Conservation (phyloP, 257 asterid species). For the Verbascum thapsus region DNA sequence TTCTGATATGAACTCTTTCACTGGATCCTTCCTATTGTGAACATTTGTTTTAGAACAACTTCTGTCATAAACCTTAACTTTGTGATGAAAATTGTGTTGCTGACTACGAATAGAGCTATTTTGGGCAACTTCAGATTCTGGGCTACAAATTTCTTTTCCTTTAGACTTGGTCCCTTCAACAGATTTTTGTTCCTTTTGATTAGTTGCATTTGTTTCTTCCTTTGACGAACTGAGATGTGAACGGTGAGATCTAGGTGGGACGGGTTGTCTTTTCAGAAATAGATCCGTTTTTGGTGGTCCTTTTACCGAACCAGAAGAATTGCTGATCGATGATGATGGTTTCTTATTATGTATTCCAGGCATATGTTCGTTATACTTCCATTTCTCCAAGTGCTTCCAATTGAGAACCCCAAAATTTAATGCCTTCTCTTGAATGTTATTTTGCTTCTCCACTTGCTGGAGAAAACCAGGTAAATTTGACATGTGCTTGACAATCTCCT, state of each 20-base stretch:
- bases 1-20: slow-evolving; percentile 34
- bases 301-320: slow-evolving; percentile 38
- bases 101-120: slow-evolving; percentile 27
- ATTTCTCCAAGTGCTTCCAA: slow-evolving; percentile 83
- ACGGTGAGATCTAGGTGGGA: slow-evolving; percentile 32
- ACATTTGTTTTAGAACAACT: slow-evolving; percentile 32
- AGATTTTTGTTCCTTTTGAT: slow-evolving; percentile 34
- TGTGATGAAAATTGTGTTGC: slow-evolving; percentile 29
- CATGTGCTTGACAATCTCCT: slow-evolving; percentile 82
- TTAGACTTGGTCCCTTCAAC: slow-evolving; percentile 33
- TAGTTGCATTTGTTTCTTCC: slow-evolving; percentile 31
- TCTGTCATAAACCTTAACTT: slow-evolving; percentile 34
- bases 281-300: slow-evolving; percentile 42
- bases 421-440: slow-evolving; percentile 72
- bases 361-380: slow-evolving; percentile 79
- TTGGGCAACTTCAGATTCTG: slow-evolving; percentile 38
- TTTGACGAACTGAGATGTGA: slow-evolving; percentile 33
- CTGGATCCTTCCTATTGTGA: slow-evolving; percentile 39
- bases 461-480: slow-evolving; percentile 86
- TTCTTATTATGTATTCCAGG: slow-evolving; percentile 52
- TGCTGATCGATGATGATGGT: slow-evolving; percentile 35
- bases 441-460: slow-evolving; percentile 62
- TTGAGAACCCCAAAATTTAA: slow-evolving; percentile 94
- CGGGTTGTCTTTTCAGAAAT: slow-evolving; percentile 40
- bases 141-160: slow-evolving; percentile 43